Base-by-base conservation (phyloP, 495 filamentous ascomycete species). In the Melanomma pulvis-pyrius region DNA sequence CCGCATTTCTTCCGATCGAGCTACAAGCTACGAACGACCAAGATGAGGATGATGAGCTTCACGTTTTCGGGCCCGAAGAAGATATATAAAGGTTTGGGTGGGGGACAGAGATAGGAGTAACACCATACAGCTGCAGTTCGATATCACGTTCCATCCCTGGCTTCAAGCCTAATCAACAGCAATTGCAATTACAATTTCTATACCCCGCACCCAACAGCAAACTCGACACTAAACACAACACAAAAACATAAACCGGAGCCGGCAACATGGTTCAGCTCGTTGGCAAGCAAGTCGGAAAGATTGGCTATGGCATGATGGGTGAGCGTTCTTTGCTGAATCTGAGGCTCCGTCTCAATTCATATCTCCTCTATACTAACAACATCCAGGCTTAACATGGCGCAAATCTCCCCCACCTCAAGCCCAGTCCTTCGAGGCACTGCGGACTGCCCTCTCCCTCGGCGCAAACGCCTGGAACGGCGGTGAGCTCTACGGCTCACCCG, bases 381-480 rank as follows among this genome's bases (percentile, higher is more conserved):
- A 19, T 44, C 49, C 66, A 90, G 87, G 90, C 70, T 79, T 93
- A 67, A 94, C 91, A 49, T 93, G 90, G 90, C 81, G 86, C n/a
- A 67, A 78, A 2, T 70, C 81, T 2, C 87, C 85, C 1, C 77
- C 81, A 1, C 70, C 87, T 1, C 74, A 87, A 34, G 83, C 87
- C 29, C 80, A 87, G 71, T 82, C 87, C 64, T 87, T 93, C 72
- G 82, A 83, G 61, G 83, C 88, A 7, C 81, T 94, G 77, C 85
- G 83, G 65, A 82, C 86, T 22, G 81, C 91, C 15, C 80, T 94
- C 52, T 72, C 79, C n/a, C 77, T 79, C 12, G 90, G 90, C 30
- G 82, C 81, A 76, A 89, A 86, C 76, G 86, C 90, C 76, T 93
- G 90, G 90, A 93, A 93, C 73, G 90, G 82, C 47, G 90, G 88